phyloP scores from a whole-genome alignment of 169 alveolate species.

The Cystoisospora suis region DNA sequence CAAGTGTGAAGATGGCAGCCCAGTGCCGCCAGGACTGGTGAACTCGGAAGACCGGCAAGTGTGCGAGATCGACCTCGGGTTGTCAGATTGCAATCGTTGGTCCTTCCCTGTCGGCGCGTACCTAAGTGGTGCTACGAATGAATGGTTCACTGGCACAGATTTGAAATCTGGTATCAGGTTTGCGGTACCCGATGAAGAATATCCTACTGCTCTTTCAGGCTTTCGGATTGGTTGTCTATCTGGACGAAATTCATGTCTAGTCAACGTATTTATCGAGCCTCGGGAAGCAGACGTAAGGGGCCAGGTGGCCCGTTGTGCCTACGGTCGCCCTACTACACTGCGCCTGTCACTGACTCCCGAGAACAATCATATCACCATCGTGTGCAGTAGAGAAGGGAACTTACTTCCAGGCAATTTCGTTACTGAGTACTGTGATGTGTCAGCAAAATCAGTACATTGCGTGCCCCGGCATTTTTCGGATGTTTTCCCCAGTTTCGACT shows the following conservation, averaged over 20 bases:
- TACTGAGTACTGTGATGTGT: neutral
- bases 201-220: neutral
- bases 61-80: too few species aligned
- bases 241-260: neutral
- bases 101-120: too few species aligned
- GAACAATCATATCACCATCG: neutral
- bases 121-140: neutral
- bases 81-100: too few species aligned
- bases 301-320: neutral
- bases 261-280: neutral
- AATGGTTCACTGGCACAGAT: neutral
- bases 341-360: neutral
- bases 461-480: too few species aligned
- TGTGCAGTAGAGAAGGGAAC: neutral
- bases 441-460: too few species aligned
- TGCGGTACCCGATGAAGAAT: neutral
- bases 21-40: too few species aligned
- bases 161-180: neutral
- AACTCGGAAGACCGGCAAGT: too few species aligned
- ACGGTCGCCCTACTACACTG: neutral
- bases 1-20: too few species aligned
- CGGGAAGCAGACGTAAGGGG: neutral
- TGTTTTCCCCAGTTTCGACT: too few species aligned
- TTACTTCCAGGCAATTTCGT: neutral
- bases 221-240: slow-evolving; percentile 4